Evolutionary conservation across 352 stramenopile genomes (phyloP).

Genomic region (Globisporangium polare): DNA sequence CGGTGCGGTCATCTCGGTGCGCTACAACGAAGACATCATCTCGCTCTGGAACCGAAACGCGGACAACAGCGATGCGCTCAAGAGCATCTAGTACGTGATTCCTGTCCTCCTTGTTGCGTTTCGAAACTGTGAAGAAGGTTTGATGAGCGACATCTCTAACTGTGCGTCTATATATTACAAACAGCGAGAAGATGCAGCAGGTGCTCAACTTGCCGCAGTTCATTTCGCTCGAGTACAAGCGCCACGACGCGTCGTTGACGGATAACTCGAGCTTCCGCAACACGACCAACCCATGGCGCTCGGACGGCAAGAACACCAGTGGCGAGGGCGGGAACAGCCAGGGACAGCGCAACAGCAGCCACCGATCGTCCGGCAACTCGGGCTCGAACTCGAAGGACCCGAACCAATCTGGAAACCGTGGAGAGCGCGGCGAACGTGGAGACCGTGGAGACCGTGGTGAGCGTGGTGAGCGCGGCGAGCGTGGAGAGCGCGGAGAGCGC

Average conservation of each 20-base stretch:
- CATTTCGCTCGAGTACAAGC: conserved; percentile 91
- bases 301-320: conserved; percentile 40
- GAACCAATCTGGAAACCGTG: conserved; percentile 9
- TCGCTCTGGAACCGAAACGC: conserved; percentile 94
- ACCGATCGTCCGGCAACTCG: conserved; percentile 13
- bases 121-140: background rate
- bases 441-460: conserved; percentile 10
- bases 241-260: conserved; percentile 82
- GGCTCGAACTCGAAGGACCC: conserved; percentile 18
- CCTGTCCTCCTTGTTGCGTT: background rate
- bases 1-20: conserved; percentile 87
- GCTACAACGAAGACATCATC: conserved; percentile 93
- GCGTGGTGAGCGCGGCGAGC: conserved; percentile 21
- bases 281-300: conserved; percentile 67
- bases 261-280: conserved; percentile 81
- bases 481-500: conserved; percentile 14
- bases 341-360: conserved; percentile 11
- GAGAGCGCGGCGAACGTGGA: conserved; percentile 14
- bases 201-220: conserved; percentile 90
- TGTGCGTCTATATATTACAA: background rate
- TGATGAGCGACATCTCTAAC: background rate
- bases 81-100: conserved; percentile 59
- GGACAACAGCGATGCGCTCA: conserved; percentile 89
- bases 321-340: conserved; percentile 25
- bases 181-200: conserved; percentile 85